Base-by-base conservation (phyloP, 2,329 filamentous ascomycete species). In the Pseudogymnoascus pannorum region DNA sequence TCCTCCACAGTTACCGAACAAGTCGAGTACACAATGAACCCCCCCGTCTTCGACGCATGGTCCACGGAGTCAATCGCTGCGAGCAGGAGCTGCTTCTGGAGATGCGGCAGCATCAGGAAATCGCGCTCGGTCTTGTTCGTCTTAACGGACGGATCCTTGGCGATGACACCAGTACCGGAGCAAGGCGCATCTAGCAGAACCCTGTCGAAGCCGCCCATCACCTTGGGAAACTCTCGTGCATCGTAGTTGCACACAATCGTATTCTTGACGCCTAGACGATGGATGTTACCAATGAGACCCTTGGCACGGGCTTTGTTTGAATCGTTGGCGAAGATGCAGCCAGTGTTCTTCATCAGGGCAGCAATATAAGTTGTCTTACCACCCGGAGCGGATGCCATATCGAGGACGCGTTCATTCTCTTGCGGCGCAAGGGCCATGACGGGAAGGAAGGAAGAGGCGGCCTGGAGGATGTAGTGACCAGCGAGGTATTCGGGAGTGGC, bases 311-410 rank as follows among this genome's bases (percentile, higher is more conserved):
- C 79, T 75, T 96, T 96, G 80, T 89, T 97, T 68, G 90, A 87
- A 84, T 99, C 94, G 80, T 99, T 99, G 73, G 94, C 93, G 71
- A 99, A 91, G 67, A 99, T 87, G 68, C 89, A 88, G 61, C 94
- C 94, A 0, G 93, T 97, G 76, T 99, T 99, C 77, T 92, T 92
- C 92, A 97, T 97, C 72, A 97, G 78, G 0, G 93, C 93, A n/a
- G 93, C 91, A 74, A 96, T 88, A 75, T 97, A 91, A 5, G 93
- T 97, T 8, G 92, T 96, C 77, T 97, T 97, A 76, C 93, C 93
- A 78, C 93, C 93, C 63, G 93, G 93, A 64, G 93, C 93, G 68
- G 94, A 89, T 59, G 94, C 91, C 92, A 97, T 73, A 80, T 96
- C 93, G 60, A 99, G 86, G 58, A 95, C 83, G 35, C 94, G 86